Base-by-base conservation (phyloP, 495 filamentous ascomycete genomes). In the Cryomyces antarcticus region DNA sequence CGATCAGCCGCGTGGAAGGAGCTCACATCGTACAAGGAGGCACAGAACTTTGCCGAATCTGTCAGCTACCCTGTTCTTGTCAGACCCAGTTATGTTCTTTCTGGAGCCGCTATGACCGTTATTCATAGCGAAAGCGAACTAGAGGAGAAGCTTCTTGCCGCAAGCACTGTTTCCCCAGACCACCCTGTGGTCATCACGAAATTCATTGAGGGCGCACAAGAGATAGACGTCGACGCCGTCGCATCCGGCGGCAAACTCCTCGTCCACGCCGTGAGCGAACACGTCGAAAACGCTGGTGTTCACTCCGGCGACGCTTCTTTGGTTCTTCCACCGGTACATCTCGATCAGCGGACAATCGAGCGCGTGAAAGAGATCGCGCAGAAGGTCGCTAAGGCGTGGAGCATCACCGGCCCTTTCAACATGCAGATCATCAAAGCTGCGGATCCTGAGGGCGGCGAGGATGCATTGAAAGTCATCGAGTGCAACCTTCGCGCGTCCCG, bases 361-460 rank as follows among this genome's bases (percentile, higher is more conserved):
- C 81, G 89, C 38, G 71, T 93, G 42, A 95, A 95, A 72, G 82
- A 80, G 49, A 94, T 96, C 48, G 88, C 89, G 9, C 61, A 84
- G 63, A 96, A 93, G 72, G 86, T 96, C 28, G 88, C 88, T 46
- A 84, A 89, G 62, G 88, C 89, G 38, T 94, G 88, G 83, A 87
- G 68, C 54, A 95, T 96, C 60, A 94, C 84, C 12, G 88, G 88
- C 36, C 88, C 88, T 31, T 96, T 95, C 74, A 96, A 96, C 70
- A 95, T 96, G 89, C 88, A 96, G 63, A 92, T 96, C 62, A 96
- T 96, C 72, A 93, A 93, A 66, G 86, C 82, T 37, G 67, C 79
- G 4, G 64, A 78, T 48, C 68, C 71, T 12, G 54, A 58, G n/a
- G 77, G 78, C 44, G 77, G 73, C 28, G 72, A 81, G 50, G 73